Evolutionary conservation across 2,329 filamentous ascomycete species (phyloP), one percentile per base, ranked within the genome.

Genomic region (Paramyrothecium sp.): DNA sequence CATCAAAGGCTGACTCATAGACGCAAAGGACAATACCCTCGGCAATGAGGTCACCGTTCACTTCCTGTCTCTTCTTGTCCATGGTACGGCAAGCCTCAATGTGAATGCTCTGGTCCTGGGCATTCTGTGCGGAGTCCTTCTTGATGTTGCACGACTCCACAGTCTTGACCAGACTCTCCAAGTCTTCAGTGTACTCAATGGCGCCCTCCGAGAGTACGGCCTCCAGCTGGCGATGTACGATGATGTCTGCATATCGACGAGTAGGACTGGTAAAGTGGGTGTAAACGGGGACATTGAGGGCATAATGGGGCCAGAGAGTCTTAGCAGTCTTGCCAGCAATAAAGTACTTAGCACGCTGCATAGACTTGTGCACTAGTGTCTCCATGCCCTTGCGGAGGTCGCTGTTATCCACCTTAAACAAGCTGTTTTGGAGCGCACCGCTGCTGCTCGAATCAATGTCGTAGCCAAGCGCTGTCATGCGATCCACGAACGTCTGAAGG

Each of bases 321-420:
- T 90, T 88, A 47, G 85, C 77, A 34, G 89, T 86, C 80, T 92
- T 96, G 69, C 90, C 87, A 55, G 89, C 84, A 65, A 98, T 89
- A 69, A 88, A 96, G 79, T 99, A 99, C 75, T 97, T 98, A 69
- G 93, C 95, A 60, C 94, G 90, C 67, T 91, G 89, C 92, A 98
- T 97, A 41, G 92, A 89, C 81, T 99, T 99, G 73, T 97, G 83
- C 34, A 98, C 81, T 30, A 98, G 80, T 2, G 94, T 97, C 81
- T 99, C 95, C 91, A 99, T 97, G 61, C 95, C 95, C 86, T 96
- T 97, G 68, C 95, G 90, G 61, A 97, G 81, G 64, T 96, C 92
- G 38, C 85, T 76, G 72, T 99, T 92, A 51, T 96, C 88, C 47
- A 99, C 87, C 75, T 91, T 91, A 84, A 97, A 98, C 51, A 99